Evolutionary conservation across 2,329 filamentous ascomycete genomes (phyloP).

Genomic region (Orbilia quercus): DNA sequence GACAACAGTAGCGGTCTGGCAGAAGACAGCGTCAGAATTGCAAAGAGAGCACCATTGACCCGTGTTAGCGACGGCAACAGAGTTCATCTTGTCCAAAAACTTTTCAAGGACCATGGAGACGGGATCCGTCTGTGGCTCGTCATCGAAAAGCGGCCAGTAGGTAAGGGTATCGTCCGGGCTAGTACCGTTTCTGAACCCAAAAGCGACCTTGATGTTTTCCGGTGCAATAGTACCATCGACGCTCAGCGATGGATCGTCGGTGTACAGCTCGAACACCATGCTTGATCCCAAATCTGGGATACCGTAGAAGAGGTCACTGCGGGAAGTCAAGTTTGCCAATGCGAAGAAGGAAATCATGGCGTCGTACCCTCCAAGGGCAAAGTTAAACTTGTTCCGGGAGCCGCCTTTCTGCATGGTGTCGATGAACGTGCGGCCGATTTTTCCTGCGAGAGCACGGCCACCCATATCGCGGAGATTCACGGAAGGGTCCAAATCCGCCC

Average conservation of each 20-base stretch:
- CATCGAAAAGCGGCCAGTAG: constrained; percentile 51
- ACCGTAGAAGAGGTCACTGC: constrained; percentile 41
- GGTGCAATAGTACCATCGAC: constrained; percentile 10
- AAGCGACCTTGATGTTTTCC: constrained; percentile 35
- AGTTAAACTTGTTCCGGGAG: constrained; percentile 35
- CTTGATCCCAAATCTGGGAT: constrained; percentile 51
- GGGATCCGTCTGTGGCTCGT: constrained; percentile 26
- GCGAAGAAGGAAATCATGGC: constrained; percentile 52
- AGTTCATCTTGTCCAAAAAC: constrained; percentile 38
- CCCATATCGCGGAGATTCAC: constrained; percentile 29
- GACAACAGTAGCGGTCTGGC: constrained; percentile 8
- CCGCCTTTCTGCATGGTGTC: constrained; percentile 23
- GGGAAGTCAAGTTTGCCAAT: constrained; percentile 42
- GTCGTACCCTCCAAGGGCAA: constrained; percentile 36
- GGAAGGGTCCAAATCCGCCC: constrained; percentile 5
- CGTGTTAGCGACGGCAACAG: constrained; percentile 6
- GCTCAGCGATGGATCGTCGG: constrained; percentile 30
- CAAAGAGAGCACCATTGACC: constrained; percentile 43
- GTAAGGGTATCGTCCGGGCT: constrained; percentile 46
- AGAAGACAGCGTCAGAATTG: constrained; percentile 16
- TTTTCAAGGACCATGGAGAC: constrained; percentile 19
- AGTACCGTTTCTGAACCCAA: constrained; percentile 50
- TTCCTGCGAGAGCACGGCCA: constrained; percentile 32
- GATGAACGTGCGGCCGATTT: constrained; percentile 20
- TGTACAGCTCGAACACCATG: constrained; percentile 53